These are phyloP conservation scores for Nannochloropsis salina DNA, from an alignment of 108 stramenopile species.

Conservation along the genomic window DNA sequence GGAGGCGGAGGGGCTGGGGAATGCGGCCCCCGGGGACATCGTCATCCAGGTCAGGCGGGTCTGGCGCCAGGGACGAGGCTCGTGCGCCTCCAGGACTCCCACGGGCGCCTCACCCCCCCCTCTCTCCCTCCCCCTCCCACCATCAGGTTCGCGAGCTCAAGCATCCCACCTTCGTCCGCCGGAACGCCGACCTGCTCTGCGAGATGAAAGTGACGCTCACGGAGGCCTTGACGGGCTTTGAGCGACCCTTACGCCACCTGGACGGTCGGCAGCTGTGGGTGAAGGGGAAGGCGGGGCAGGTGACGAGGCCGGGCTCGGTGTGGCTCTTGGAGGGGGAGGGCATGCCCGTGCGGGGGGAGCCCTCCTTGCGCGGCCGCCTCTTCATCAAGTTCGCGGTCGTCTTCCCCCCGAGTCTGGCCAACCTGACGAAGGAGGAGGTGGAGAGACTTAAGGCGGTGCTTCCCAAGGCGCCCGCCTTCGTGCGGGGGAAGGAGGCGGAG, in stretches of 20 bases:
- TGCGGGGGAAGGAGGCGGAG: constrained; percentile 1
- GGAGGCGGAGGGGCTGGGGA: constrained; percentile 5
- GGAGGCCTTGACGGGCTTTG: constrained; percentile 19
- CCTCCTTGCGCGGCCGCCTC: not conserved
- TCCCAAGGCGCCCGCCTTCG: not conserved
- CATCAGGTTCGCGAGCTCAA: not conserved
- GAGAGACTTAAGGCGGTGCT: not conserved
- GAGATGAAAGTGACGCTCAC: not conserved
- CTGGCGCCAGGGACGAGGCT: too few species aligned
- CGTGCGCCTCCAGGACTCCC: too few species aligned
- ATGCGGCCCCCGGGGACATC: not conserved
- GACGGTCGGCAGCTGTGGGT: not conserved
- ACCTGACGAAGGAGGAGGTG: not conserved
- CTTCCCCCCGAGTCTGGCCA: not conserved
- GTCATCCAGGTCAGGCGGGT: not conserved
- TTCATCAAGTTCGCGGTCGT: not conserved
- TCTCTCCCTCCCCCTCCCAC: too few species aligned
- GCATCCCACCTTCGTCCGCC: not conserved
- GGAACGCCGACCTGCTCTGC: not conserved
- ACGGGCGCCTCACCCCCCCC: too few species aligned
- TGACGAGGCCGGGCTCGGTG: not conserved
- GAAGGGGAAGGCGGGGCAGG: not conserved
- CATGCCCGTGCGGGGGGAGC: not conserved
- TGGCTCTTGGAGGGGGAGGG: constrained; percentile 16
- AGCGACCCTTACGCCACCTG: constrained; percentile 2